Evolutionary conservation across 2,329 filamentous ascomycete species (phyloP).

Genomic region (Ceratocystis diversiconidia): DNA sequence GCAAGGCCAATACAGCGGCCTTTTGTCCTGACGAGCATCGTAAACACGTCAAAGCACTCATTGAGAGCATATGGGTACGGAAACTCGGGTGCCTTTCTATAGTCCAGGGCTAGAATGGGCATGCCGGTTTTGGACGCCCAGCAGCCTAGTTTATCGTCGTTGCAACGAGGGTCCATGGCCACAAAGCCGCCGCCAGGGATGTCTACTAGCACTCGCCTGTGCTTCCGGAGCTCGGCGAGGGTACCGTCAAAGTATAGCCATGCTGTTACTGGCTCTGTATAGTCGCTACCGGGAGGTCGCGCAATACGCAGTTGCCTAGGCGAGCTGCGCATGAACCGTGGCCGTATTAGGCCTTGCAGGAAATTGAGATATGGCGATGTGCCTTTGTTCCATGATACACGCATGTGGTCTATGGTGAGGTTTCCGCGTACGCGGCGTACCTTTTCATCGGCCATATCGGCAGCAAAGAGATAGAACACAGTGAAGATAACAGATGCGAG

Average conservation of each 20-base stretch:
- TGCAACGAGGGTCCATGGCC: constrained; percentile 86
- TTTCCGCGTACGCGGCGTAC: constrained; percentile 77
- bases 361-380: constrained; percentile 73
- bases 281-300: constrained; percentile 63
- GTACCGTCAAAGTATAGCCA: constrained; percentile 95
- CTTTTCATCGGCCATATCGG: constrained; percentile 92
- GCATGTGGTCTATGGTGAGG: constrained; percentile 78
- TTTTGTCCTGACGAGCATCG: constrained; percentile 27
- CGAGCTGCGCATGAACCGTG: constrained; percentile 64
- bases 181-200: constrained; percentile 92
- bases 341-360: constrained; percentile 57
- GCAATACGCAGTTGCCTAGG: constrained; percentile 75
- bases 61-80: constrained; percentile 36
- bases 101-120: constrained; percentile 84
- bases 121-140: constrained; percentile 83
- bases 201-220: constrained; percentile 70
- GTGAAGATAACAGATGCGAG: constrained; percentile 72
- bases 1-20: constrained; percentile 34
- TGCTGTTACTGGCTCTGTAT: constrained; percentile 65
- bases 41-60: constrained; percentile 37
- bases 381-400: constrained; percentile 90
- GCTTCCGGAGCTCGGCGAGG: constrained; percentile 57
- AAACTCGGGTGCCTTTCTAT: constrained; percentile 42
- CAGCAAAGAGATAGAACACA: constrained; percentile 79
- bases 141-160: constrained; percentile 83